Base-by-base conservation (phyloP, 306 rosid genomes). In the Quercus cerris region DNA sequence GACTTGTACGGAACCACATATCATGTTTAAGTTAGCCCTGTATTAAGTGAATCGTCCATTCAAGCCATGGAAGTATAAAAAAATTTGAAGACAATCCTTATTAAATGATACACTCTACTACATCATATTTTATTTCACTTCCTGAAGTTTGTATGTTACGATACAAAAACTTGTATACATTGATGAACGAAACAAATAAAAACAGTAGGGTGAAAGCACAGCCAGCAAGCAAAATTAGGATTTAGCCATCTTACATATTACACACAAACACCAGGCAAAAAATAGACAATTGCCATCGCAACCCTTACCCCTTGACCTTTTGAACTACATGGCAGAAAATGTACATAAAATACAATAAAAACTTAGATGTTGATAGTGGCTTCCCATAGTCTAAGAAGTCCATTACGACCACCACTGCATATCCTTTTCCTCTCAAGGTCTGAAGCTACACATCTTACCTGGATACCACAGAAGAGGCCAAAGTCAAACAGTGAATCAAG, bases 371-470 rank as follows among this genome's bases (percentile, higher is more conserved):
- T 95, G 71, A 95, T 88, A 62, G 99, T 93, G 84, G 99, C 99
- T 88, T 95, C 99, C 99, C 99, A 95, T 57, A 93, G 94, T 82
- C 99, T 88, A 67, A 93, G 89, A 80, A 90, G 89, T 71, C 99
- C 99, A 76, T 95, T 93, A 70, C 99, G 97, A 70, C 93, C 98
- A 57, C 99, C 99, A 14, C 96, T 95, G 91, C 99, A 95, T 83
- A 95, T 90, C 87, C 97, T 86, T 87, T 95, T 95, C 88, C 98
- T 91, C 89, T 95, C 98, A 51, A 95, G 90, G 88, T 95, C 98
- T 12, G 98, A 90, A 69, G 94, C 82, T 61, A 90, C 80, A 41
- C 99, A 95, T 68, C 98, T 83, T 69, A 93, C 96, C 99, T 95
- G 90, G 52, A 84, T 55, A 33, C 54, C 84, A 82, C 23, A 64